Evolutionary conservation across 805 yeast species (phyloP).

Genomic region (Candida pseudofarinosa): DNA sequence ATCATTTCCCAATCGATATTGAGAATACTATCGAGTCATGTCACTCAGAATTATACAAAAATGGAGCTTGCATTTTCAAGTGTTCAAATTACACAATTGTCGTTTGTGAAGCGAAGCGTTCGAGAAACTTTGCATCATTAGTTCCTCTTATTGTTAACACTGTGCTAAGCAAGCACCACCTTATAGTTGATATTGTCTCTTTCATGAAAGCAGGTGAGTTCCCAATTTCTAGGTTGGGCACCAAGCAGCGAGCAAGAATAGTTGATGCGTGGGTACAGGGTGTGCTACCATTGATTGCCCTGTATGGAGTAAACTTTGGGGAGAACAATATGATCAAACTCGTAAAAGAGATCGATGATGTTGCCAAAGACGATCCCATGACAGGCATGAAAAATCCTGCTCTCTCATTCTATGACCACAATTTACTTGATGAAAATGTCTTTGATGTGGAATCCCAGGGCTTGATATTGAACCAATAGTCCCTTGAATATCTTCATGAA

Average conservation of each 20-base stretch:
- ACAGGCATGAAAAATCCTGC: slow-evolving; percentile 42
- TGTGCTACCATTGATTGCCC: slow-evolving; percentile 38
- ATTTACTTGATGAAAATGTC: slow-evolving; percentile 21
- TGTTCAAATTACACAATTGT: slow-evolving; percentile 77
- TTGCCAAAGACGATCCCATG: slow-evolving; percentile 35
- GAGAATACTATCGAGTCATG: slow-evolving; percentile 49
- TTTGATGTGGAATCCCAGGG: slow-evolving; percentile 30
- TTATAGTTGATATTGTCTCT: slow-evolving; percentile 78
- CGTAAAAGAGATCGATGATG: slow-evolving; percentile 50
- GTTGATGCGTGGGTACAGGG: slow-evolving; percentile 52
- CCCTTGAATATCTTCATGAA: too few species aligned
- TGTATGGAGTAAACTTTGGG: slow-evolving; percentile 58
- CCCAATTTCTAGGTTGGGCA: slow-evolving; percentile 69
- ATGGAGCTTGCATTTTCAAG: slow-evolving; percentile 65
- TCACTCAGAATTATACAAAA: slow-evolving; percentile 55
- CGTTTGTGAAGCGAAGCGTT: slow-evolving; percentile 60
- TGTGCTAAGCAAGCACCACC: slow-evolving; percentile 74
- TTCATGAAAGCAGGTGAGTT: slow-evolving; percentile 63
- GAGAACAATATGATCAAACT: slow-evolving; percentile 58
- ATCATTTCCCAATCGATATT: slow-evolving; percentile 84
- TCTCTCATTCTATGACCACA: slow-evolving; percentile 33
- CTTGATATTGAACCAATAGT: slow-evolving; percentile 22
- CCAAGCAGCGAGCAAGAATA: slow-evolving; percentile 70
- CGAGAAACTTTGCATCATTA: slow-evolving; percentile 58
- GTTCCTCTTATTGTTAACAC: slow-evolving; percentile 81